Evolutionary conservation across 495 filamentous ascomycete species (phyloP), one percentile per base, ranked within the genome.

Genomic region (Hypoxylon subgilvum): DNA sequence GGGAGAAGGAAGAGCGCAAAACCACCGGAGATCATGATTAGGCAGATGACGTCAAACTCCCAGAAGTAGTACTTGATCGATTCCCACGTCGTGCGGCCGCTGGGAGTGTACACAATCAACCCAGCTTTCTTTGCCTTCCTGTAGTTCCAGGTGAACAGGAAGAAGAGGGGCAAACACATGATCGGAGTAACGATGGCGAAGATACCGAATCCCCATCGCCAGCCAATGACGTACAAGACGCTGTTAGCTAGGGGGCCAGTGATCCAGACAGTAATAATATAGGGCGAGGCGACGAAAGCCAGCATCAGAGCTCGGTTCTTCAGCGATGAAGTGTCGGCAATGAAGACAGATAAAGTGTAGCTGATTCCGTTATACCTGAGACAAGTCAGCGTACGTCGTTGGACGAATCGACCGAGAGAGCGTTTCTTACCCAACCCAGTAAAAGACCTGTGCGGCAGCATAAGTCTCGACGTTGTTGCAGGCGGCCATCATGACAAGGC

Each of bases 301-400:
- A 84, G 81, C 45, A 85, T 79, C 32, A 88, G 72, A 6, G 76
- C 80, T 70, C 87, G 77, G 72, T 88, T 87, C 32, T 79, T 79
- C 59, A 90, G 67, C 4, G 76, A 74, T 0, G 87, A 84, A 2
- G 82, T 86, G 68, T 90, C 87, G 49, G 87, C 85, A 41, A 86
- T 79, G 73, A 88, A 87, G 60, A 88, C 73, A 28, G 77, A 73
- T 19, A 86, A 72, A 25, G 79, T 75, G 69, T 85, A 80, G 42
- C 75, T 79, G 46, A 88, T 70, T 14, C 81, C 83, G 55, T 84
- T 82, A 66, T 84, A 76, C 45, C 76, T 77, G 23, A 58, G 31
- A 66, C 16, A 66, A 44, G 44, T 71, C 53, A 44, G 47, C n/a
- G n/a, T 61, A 57, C 21, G 52, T 10, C 21, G 44, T 12, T 19